A percentile compares a stretch with the other conserved stretches of the same genome.
Evolutionary conservation across 2,329 filamentous ascomycete species (phyloP).

Genomic region (Alternaria tenuissima): DNA sequence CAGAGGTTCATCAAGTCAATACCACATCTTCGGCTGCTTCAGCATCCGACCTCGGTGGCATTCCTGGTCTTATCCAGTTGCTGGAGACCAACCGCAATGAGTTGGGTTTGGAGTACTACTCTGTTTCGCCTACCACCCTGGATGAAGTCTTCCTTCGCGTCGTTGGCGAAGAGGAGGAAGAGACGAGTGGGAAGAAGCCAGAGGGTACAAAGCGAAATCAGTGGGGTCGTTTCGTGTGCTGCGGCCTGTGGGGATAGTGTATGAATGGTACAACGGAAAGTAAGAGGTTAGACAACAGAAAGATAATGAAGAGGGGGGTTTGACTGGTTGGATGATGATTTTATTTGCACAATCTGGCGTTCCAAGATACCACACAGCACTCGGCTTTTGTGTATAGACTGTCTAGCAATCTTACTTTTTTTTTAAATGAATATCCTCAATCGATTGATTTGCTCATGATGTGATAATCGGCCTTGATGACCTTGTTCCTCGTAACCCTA

Average conservation of each 20-base stretch:
- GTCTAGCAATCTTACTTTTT: neutral
- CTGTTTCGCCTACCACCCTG: constrained; percentile 83
- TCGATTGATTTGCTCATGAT: constrained; percentile 37
- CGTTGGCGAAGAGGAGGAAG: constrained; percentile 73
- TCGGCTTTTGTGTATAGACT: neutral
- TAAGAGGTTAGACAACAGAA: neutral
- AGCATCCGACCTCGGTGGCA: constrained; percentile 52
- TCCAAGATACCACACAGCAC: neutral
- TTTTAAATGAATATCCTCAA: neutral
- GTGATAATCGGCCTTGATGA: constrained; percentile 35
- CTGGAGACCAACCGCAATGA: constrained; percentile 74
- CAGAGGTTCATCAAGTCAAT: constrained; percentile 34
- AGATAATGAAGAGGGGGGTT: neutral
- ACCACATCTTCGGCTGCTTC: constrained; percentile 17
- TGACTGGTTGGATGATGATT: neutral
- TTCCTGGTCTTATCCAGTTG: constrained; percentile 74
- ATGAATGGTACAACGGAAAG: neutral
- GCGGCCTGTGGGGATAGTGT: neutral
- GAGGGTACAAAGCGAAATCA: constrained; percentile 2
- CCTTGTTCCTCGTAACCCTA: constrained; percentile 40
- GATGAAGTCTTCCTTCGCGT: constrained; percentile 92
- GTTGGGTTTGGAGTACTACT: constrained; percentile 84
- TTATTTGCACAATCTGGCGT: neutral
- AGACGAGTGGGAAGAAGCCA: constrained; percentile 22
- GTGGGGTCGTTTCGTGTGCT: constrained; percentile 1